Evolutionary conservation across 805 yeast species (phyloP), one percentile per base, ranked within the genome.

Genomic region (Metschnikowia bowlesiae): DNA sequence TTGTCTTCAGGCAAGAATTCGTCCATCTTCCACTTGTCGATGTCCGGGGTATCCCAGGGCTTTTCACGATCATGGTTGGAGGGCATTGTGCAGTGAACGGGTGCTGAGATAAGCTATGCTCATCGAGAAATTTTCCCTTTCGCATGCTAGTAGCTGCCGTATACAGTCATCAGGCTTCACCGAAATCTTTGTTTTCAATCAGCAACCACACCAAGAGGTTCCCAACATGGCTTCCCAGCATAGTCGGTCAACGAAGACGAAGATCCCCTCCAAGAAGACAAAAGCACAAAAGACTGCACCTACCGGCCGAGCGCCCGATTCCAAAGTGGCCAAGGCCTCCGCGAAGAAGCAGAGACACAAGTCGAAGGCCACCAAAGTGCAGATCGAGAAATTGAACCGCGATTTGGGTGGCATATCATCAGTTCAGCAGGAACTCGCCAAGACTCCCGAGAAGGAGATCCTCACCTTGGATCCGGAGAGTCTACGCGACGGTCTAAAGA

Each of bases 21-120:
- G 34, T 89, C 96, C 34, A 83, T 75, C 59, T 79, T 75, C 99
- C 99, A 92, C 67, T 92, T 91, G 66, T 91, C 96, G 51, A 91
- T 84, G 59, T 90, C 97, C 18, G 87, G 89, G 9, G 96, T 91
- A 65, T 91, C 98, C 98, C 98, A 91, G 47, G 98, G 98, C 69
- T 92, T 92, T 61, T 94, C 98, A 63, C 83, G 85, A 68, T 94
- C 89, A 68, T 92, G 91, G 43, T 96, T 89, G 1, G 97, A 89
- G 26, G 86, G 89, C 99, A 92, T 92, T 40, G 55, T 62, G 51
- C 18, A 13, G 26, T 31, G 39, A 39, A 31, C 30, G 13, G 30
- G 44, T 30, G 31, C 18, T 46, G 11, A 18, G 33, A 47, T 18
- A 39, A 33, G 38, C 32, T 22, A 32, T 38, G 48, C 38, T 38